Evolutionary conservation across 129 eudicot genomes (phyloP).

Genomic region (Lactuca saligna): DNA sequence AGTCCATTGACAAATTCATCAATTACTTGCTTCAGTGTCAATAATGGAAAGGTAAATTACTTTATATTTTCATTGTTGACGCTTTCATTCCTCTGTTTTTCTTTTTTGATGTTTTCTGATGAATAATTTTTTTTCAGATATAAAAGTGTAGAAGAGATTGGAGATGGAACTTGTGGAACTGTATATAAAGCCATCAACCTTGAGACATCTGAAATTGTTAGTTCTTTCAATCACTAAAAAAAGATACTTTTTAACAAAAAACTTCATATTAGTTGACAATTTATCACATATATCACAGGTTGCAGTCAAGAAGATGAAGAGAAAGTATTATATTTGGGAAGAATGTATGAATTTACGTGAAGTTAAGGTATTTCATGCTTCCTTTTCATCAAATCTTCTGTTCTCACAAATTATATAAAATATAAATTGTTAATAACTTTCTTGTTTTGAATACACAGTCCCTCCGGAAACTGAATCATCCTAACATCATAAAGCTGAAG

Average conservation of each 20-base stretch:
- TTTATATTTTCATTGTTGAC: neutral
- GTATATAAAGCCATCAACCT: slow-evolving; percentile 82
- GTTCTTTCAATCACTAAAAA: slow-evolving; percentile 26
- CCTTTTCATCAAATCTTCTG: neutral
- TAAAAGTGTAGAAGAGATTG: slow-evolving; percentile 78
- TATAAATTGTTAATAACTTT: neutral
- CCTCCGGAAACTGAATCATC: slow-evolving; percentile 81
- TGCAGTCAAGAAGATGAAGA: slow-evolving; percentile 96
- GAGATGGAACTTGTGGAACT: slow-evolving; percentile 97
- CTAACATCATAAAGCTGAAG: slow-evolving; percentile 85
- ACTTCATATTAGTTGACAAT: neutral
- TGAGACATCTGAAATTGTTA: slow-evolving; percentile 79
- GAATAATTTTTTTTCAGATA: slow-evolving; percentile 49
- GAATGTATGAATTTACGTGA: slow-evolving; percentile 86
- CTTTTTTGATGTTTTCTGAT: slow-evolving; percentile 19
- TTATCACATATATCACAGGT: slow-evolving; percentile 50
- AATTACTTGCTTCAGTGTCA: slow-evolving; percentile 28
- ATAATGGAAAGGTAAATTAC: slow-evolving; percentile 71
- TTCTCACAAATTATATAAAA: neutral
- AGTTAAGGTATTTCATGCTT: slow-evolving; percentile 69
- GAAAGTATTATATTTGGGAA: slow-evolving; percentile 84
- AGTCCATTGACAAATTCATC: slow-evolving; percentile 57
- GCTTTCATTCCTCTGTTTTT: neutral
- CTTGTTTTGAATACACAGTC: slow-evolving; percentile 47
- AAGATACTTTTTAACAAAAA: neutral